A percentile compares a stretch with the other conserved stretches of the same genome.
Conservation (phyloP, 116 monocot genomes). For the Dioscorea cayenensis region DNA sequence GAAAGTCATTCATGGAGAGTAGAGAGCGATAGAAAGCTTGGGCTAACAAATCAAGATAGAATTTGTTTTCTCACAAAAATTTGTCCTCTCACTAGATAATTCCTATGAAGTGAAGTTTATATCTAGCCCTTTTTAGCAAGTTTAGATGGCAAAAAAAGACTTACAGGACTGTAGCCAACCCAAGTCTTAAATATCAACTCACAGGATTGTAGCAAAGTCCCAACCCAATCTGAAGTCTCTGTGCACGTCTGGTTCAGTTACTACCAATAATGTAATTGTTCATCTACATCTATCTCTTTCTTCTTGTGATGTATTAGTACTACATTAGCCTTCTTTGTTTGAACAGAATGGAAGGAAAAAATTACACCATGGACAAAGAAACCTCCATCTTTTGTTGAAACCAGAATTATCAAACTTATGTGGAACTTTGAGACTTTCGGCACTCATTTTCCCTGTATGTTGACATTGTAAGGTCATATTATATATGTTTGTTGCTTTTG, state of each 20-base stretch:
- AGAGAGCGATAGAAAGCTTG: no score
- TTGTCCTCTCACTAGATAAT: no score
- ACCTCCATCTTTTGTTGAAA: slow-evolving; percentile 40
- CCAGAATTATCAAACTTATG: slow-evolving; percentile 61
- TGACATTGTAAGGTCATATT: not conserved
- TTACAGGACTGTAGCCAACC: no score
- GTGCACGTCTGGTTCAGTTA: not conserved
- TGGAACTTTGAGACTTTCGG: slow-evolving; percentile 49
- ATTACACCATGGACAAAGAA: slow-evolving; percentile 30
- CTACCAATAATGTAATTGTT: not conserved
- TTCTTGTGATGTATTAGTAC: slow-evolving; percentile 6
- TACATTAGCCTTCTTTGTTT: slow-evolving; percentile 13
- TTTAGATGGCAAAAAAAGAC: no score
- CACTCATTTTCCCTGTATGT: slow-evolving; percentile 13
- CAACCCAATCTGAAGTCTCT: slow-evolving; percentile 1
- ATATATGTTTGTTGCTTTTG: no score
- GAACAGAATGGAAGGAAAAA: slow-evolving; percentile 25
- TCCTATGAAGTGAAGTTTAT: no score
- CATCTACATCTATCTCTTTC: not conserved
- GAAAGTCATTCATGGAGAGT: no score
- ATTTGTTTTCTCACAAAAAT: no score
- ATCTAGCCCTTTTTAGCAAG: no score
- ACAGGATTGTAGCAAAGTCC: not conserved
- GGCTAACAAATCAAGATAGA: no score
- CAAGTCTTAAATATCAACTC: no score